A percentile compares a stretch with the other conserved stretches of the same genome.
These are phyloP conservation scores for Gonium pectorale DNA, from an alignment of 139 green algal species.

Conservation along the genomic window DNA sequence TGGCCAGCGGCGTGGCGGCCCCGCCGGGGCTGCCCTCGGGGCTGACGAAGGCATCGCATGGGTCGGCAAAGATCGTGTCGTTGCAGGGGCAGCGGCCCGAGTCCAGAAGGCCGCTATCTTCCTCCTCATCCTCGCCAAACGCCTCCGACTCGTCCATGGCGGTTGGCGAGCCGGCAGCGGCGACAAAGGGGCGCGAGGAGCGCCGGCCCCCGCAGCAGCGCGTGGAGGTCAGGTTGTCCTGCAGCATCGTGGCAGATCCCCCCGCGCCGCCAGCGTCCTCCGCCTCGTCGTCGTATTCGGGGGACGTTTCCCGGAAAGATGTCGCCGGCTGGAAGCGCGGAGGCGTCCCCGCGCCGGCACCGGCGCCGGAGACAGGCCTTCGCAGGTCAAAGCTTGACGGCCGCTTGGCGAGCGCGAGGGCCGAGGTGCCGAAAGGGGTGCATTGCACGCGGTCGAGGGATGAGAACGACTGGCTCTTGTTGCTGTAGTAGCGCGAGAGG, in stretches of 20 bases:
- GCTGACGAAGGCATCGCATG: neutral
- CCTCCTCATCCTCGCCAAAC: neutral
- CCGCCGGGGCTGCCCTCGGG: slow-evolving; percentile 19
- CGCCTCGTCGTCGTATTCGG: too few relatives aligned
- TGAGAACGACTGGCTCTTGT: slow-evolving; percentile 33
- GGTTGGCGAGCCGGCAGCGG: too few relatives aligned
- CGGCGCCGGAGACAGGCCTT: too few relatives aligned
- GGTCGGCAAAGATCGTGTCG: slow-evolving; percentile 28
- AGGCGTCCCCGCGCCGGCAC: too few relatives aligned
- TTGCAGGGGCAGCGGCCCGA: slow-evolving; percentile 20
- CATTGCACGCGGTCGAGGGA: slow-evolving; percentile 8
- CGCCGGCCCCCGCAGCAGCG: too few relatives aligned
- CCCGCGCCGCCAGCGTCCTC: too few relatives aligned
- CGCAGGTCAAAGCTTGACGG: slow-evolving; percentile 30
- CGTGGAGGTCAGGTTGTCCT: too few relatives aligned
- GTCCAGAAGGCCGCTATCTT: neutral
- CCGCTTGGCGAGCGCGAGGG: slow-evolving; percentile 19
- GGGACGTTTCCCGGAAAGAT: too few relatives aligned
- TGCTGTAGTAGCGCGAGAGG: slow-evolving; percentile 18
- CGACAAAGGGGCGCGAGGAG: too few relatives aligned
- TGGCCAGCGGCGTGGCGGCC: neutral
- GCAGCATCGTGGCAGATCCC: too few relatives aligned
- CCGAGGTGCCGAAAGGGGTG: slow-evolving; percentile 3
- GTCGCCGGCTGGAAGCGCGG: too few relatives aligned
- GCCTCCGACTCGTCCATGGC: too few relatives aligned